Evolutionary conservation across 2,329 filamentous ascomycete species (phyloP).

Genomic region (Geoglossum cookeanum): DNA sequence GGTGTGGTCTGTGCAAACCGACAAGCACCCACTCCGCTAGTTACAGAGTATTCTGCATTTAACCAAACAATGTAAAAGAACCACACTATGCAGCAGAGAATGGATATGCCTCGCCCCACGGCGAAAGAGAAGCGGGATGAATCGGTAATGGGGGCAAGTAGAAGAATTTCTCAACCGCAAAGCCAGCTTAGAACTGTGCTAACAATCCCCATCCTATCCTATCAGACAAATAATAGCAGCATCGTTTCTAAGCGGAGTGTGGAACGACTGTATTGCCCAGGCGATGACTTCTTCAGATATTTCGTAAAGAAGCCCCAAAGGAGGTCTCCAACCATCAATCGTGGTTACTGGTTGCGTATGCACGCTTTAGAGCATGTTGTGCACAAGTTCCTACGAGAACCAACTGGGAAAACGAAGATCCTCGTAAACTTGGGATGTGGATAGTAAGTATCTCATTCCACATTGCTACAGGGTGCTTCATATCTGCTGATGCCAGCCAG

Average conservation of each 20-base stretch:
- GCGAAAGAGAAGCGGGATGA: conserved; percentile 25
- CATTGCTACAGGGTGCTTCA: conserved; percentile 1
- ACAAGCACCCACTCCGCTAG: neutral
- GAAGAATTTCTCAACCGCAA: neutral
- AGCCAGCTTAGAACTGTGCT: neutral
- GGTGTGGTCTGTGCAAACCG: neutral
- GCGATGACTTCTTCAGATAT: conserved; percentile 66
- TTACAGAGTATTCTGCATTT: too few species aligned
- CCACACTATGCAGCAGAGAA: neutral
- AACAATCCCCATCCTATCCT: neutral
- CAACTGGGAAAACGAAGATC: conserved; percentile 41
- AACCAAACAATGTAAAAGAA: neutral
- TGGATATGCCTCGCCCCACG: neutral
- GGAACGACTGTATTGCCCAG: conserved; percentile 64
- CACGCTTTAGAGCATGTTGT: conserved; percentile 62
- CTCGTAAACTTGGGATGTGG: conserved; percentile 78
- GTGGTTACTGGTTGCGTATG: conserved; percentile 75
- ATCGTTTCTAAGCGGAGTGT: conserved; percentile 87
- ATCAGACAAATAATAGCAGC: conserved; percentile 70
- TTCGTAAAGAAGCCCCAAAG: conserved; percentile 74
- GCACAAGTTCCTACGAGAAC: conserved; percentile 46
- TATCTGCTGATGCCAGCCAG: conserved; percentile 27
- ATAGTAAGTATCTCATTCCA: conserved; percentile 42
- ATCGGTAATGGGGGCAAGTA: conserved; percentile 34
- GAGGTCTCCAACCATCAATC: conserved; percentile 73